Base-by-base conservation (phyloP, 73 alveolate genomes). In the Paraurostyla sp. region DNA sequence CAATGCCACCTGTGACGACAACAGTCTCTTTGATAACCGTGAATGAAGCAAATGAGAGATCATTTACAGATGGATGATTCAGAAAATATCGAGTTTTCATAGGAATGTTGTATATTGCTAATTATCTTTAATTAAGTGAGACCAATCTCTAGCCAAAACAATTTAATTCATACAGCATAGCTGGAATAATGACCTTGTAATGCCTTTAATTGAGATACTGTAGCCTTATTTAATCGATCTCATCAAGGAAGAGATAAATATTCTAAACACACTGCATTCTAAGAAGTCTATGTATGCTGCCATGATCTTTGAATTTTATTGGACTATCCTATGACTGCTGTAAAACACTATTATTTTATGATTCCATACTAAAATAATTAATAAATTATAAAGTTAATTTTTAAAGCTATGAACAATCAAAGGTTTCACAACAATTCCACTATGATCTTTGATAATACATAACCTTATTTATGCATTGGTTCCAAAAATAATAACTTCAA, bases 121-220 rank as follows among this genome's bases (percentile, higher is more conserved):
- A 57, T 35, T 78, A 35, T 54, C 89, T 50, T 35, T 78, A 51
- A 35, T 20, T 29, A 6, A 78, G 20, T 51, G 89, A 78, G 20
- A 78, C 52, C 20, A 78, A 49, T 23, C 78, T 49, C 62, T 78
- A 45, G n/a, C 80, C 89, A 52, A 78, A 78, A 27, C 89, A 52
- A 54, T 78, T 78, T 32, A 78, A 36, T 27, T 36, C 78, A 54
- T 78, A 78, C 16, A 78, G 89, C 89, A 78, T 78, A 25, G 76
- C 43, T 7, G 89, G 89, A 11, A 78, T 78, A 54, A 78, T 50
- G 18, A 9, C 15, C 22, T 78, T 52, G 40, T 78, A 78, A 35
- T 78, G 89, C 33, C 89, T 49, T 36, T 51, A 51, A 78, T 78
- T 78, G 4, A 78, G 4, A 32, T 54, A 54, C 50, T 78, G 60